These are phyloP conservation scores for Recurvomyces mirabilis DNA, from an alignment of 495 filamentous ascomycete genomes.

Conservation along the genomic window DNA sequence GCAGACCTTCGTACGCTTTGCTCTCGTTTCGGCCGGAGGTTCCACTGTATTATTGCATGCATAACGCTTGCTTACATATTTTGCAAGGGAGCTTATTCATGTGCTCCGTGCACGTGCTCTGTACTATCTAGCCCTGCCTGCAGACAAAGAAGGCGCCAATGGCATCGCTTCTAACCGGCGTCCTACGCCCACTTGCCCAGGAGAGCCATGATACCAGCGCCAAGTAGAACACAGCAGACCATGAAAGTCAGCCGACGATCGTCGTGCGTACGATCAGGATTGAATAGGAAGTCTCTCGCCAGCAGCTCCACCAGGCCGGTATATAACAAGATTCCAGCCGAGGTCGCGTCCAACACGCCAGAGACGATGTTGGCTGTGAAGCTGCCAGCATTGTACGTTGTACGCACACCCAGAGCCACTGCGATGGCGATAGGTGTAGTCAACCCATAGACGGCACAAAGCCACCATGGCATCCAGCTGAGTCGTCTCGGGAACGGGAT, in stretches of 20 bases:
- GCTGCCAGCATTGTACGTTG: constrained; percentile 51
- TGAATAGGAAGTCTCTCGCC: constrained; percentile 95
- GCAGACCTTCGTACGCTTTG: too few relatives aligned
- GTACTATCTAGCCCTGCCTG: too few relatives aligned
- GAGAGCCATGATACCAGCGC: constrained; percentile 69
- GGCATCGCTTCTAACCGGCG: too few relatives aligned
- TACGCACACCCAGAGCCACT: constrained; percentile 61
- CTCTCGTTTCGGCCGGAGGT: too few relatives aligned
- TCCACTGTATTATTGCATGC: too few relatives aligned
- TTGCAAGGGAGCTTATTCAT: too few relatives aligned
- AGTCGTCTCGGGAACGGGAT: constrained; percentile 60
- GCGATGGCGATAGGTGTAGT: constrained; percentile 78
- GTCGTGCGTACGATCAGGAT: constrained; percentile 60
- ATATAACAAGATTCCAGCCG: constrained; percentile 82
- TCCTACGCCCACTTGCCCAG: constrained; percentile 70
- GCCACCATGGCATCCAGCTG: constrained; percentile 56
- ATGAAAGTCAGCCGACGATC: constrained; percentile 51
- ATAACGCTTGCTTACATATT: too few relatives aligned
- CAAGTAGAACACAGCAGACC: constrained; percentile 59
- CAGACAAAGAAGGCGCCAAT: too few relatives aligned
- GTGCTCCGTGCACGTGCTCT: too few relatives aligned
- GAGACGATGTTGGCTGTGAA: constrained; percentile 60
- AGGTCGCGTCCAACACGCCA: constrained; percentile 77
- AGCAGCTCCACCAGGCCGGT: constrained; percentile 85
- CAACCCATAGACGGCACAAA: constrained; percentile 57